Evolutionary conservation across 140 eudicot genomes (phyloP), one percentile per base, ranked within the genome.

Genomic region (Ambrosia hybrid): DNA sequence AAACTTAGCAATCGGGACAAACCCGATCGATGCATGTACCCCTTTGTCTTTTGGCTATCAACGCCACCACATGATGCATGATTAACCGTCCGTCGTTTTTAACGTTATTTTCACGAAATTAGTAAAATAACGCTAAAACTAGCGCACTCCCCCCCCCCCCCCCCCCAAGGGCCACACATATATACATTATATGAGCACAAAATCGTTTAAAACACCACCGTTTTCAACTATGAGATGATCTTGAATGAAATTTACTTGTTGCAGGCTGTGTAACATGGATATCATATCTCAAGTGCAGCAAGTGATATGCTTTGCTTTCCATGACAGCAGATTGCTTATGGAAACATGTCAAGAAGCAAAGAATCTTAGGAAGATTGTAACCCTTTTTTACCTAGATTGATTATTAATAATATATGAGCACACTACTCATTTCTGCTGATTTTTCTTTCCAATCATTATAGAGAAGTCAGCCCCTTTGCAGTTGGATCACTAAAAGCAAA

Each of bases 321-420:
- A 95, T 46, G 99, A 95, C 71, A 95, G 99, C 75, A 72, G 88
- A 76, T 75, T 95, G 86, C 88, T 95, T 13, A 95, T 95, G 99
- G 99, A 95, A 82, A 95, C 99, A 1, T 95, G 99, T 58, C 97
- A 95, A 86, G 99, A 95, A 85, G 99, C 99, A 4, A 95, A 95
- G 83, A 88, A 88, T 79, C 82, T 95, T 58, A 82, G 99, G 79
- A 95, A 95, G 89, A 95, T 91, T 51, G 99, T 95, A 45, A 95
- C 99, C 51, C 91, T 95, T 12, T 95, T 95, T 77, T 95, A 95
- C 78, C 67, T 95, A 21, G 99, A 95, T 78, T 90, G 74, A 90
- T 21, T 21, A 21, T 21, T 21, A 21, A 21, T 21, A 21, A 21
- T 21, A 21, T 21, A 21, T 21, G 30, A 21, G 30, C 30, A 21